Conservation (phyloP, 2,329 filamentous ascomycete genomes). For the Magnaporthales sp. region DNA sequence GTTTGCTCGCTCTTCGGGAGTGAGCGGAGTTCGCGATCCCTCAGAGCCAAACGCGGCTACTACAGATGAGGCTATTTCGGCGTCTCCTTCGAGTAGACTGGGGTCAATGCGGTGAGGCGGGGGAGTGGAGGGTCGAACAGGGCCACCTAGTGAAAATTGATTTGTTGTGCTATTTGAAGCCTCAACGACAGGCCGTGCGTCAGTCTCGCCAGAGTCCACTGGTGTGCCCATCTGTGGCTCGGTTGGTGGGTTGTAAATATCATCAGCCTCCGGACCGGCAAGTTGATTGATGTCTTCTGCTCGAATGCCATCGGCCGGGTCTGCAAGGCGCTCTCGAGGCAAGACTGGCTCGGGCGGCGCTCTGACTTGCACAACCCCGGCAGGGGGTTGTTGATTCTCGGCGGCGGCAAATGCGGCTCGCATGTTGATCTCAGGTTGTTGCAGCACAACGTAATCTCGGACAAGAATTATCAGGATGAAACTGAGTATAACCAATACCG, state of each 20-base stretch:
- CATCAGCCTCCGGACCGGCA: neutral
- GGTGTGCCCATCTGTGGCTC: neutral
- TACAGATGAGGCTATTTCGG: neutral
- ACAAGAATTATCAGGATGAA: constrained; percentile 98
- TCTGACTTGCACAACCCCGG: neutral
- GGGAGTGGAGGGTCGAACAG: neutral
- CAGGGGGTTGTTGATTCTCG: constrained; percentile 11
- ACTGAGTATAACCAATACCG: constrained; percentile 78
- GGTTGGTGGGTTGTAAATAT: neutral
- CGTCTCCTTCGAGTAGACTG: neutral
- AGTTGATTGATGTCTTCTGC: constrained; percentile 4
- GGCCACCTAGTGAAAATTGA: neutral
- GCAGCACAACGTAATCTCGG: constrained; percentile 94
- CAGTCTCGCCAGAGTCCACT: neutral
- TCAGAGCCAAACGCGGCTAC: neutral
- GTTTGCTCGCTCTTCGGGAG: neutral
- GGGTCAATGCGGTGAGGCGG: neutral
- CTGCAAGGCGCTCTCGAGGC: neutral
- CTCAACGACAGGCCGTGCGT: neutral
- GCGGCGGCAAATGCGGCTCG: constrained; percentile 49
- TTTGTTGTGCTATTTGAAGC: neutral
- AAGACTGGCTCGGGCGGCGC: neutral
- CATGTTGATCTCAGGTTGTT: constrained; percentile 88
- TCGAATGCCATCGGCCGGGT: constrained; percentile 1
- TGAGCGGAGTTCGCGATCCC: neutral